Base-by-base conservation (phyloP, 768 basidiomycete genomes). In the Macrolepiota dolichaula region DNA sequence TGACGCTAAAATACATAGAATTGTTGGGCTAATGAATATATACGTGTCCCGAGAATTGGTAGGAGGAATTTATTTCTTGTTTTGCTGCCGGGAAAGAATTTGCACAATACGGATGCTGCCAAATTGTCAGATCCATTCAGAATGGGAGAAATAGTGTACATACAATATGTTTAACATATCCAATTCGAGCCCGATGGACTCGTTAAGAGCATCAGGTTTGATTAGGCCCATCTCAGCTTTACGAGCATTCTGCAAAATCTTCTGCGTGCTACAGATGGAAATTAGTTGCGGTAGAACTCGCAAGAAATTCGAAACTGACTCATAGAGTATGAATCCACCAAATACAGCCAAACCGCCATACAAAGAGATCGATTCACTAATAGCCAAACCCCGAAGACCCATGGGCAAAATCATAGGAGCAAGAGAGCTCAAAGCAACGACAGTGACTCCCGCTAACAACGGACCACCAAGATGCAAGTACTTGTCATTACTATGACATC, bases 111-210 rank as follows among this genome's bases (percentile, higher is more conserved):
- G 90, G 65, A 94, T 81, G 71, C 91, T 93, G 25, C 55, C 17
- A 55, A 42, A 53, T 22, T 9, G 58, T 11, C 42, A 40, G 29
- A 59, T 55, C 25, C 61, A 38, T 5, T 55, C 22, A 64, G 17
- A 22, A 40, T n/a, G 24, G 27, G 11, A 24, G 24, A 24, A 52
- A 22, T 1, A 19, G 38, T 42, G 2, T 4, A 74, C 86, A 64
- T 67, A 90, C 88, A 94, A 94, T 53, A 95, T 93, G 73, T 95
- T 94, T 69, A 96, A 85, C 84, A 94, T 89, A 68, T 94, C 91
- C 57, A 95, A 81, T 70, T 94, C 88, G 55, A 94, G 79, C 47
- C 84, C 79, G 57, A 94, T 85, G 5, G 91, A 83, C 73, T 94
- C 93, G 56, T 79, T 87, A 66, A 95, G 74, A 6, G 94, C 86